Conservation (phyloP, 768 basidiomycete species). For the Boletellus ananas region DNA sequence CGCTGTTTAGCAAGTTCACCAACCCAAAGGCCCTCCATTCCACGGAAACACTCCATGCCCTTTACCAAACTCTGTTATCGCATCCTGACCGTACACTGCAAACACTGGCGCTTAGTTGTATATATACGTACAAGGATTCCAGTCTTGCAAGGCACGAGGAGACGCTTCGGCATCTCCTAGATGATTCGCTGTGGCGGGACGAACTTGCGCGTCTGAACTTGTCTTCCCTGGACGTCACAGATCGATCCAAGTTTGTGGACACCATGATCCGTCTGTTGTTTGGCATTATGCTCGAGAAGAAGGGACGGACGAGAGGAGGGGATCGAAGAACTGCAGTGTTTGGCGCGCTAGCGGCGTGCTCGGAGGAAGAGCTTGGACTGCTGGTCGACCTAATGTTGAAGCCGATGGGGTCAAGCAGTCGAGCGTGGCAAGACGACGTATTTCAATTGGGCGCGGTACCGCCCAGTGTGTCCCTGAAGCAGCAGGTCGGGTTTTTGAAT, state of each 20-base stretch:
- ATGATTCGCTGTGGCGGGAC: conserved; percentile 88
- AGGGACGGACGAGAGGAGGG: conserved; percentile 62
- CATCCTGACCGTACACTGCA: conserved; percentile 83
- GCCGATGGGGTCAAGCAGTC: conserved; percentile 48
- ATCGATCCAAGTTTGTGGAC: conserved; percentile 65
- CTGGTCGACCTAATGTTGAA: conserved; percentile 86
- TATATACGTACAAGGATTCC: conserved; percentile 78
- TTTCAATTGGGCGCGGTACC: conserved; percentile 33
- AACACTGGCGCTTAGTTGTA: conserved; percentile 66
- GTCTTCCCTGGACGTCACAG: conserved; percentile 47
- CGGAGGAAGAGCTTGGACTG: conserved; percentile 66
- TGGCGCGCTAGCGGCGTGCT: conserved; percentile 63
- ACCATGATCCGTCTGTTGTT: conserved; percentile 75
- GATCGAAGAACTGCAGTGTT: conserved; percentile 74
- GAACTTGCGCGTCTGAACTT: conserved; percentile 72
- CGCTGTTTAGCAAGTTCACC: conserved; percentile 81
- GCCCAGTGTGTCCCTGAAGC: conserved; percentile 46
- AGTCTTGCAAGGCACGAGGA: conserved; percentile 53
- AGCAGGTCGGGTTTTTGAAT: conserved; percentile 80
- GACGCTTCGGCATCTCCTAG: conserved; percentile 66
- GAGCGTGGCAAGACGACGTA: conserved; percentile 17
- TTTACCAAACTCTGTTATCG: conserved; percentile 76
- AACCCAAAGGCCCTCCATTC: conserved; percentile 89
- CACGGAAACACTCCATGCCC: conserved; percentile 55
- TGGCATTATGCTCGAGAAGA: conserved; percentile 82